phyloP scores from a whole-genome alignment of 139 green algal species.

The Chara braunii region DNA sequence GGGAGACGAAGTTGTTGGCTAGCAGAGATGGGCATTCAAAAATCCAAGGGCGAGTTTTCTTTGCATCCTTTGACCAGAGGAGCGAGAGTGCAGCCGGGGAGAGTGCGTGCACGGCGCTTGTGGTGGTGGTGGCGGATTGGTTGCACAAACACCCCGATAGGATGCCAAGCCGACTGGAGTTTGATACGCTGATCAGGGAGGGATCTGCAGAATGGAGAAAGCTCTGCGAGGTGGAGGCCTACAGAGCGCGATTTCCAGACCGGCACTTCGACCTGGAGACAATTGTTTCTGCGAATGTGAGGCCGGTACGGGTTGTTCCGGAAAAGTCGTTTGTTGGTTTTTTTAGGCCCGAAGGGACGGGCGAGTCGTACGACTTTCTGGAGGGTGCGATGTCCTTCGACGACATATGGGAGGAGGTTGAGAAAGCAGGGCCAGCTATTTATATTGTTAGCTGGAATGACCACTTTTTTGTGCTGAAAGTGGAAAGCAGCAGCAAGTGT shows the following conservation, averaged over 20 bases:
- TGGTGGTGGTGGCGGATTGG: slow-evolving; percentile 32
- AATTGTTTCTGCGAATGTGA: not conserved
- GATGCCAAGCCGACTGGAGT: slow-evolving; percentile 21
- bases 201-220: slow-evolving; percentile 26
- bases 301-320: not conserved
- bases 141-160: slow-evolving; percentile 3
- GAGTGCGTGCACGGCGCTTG: slow-evolving; percentile 26
- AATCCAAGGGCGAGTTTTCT: slow-evolving; percentile 16
- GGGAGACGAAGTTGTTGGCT: slow-evolving; percentile 3
- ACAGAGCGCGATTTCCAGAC: slow-evolving; percentile 24
- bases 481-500: too few relatives aligned
- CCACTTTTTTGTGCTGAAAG: slow-evolving; percentile 38
- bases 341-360: slow-evolving; percentile 8
- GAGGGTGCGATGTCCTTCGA: slow-evolving; percentile 30
- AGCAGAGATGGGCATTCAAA: slow-evolving; percentile 8
- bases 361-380: slow-evolving; percentile 4
- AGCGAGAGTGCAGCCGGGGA: slow-evolving; percentile 30
- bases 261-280: slow-evolving; percentile 39
- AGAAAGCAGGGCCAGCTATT: not conserved
- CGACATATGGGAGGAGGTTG: slow-evolving; percentile 33
- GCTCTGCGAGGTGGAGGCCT: slow-evolving; percentile 21
- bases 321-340: slow-evolving; percentile 32
- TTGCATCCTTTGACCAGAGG: slow-evolving; percentile 22
- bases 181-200: slow-evolving; percentile 25
- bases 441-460: slow-evolving; percentile 43